These are phyloP conservation scores for Persicaria tinctoria DNA, from an alignment of 148 eudicot genomes.

Conservation along the genomic window DNA sequence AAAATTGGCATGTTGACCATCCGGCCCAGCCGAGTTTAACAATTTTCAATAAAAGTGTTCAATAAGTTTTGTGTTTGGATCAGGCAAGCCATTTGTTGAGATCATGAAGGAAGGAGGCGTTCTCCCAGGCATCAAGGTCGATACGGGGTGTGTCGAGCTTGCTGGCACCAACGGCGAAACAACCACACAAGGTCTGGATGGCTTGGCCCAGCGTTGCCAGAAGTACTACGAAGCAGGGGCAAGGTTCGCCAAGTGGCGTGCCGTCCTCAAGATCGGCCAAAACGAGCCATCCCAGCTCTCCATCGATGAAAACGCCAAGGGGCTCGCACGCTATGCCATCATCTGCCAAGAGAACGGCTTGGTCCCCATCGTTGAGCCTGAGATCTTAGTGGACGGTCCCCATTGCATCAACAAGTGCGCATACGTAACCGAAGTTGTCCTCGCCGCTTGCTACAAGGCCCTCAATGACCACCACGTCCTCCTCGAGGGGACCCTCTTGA, in stretches of 20 bases:
- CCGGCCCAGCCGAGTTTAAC: no score
- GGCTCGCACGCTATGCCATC: constrained; percentile 83
- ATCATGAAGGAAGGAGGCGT: constrained; percentile 68
- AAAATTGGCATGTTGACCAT: no score
- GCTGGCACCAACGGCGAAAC: constrained; percentile 89
- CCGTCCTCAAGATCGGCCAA: constrained; percentile 73
- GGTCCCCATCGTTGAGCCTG: constrained; percentile 94
- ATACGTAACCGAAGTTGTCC: constrained; percentile 74
- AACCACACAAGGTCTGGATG: constrained; percentile 83
- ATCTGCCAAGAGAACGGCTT: constrained; percentile 85
- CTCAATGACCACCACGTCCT: constrained; percentile 86
- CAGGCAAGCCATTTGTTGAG: constrained; percentile 86
- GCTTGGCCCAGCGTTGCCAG: constrained; percentile 52
- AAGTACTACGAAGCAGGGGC: constrained; percentile 73
- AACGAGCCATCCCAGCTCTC: constrained; percentile 72
- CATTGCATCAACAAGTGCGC: constrained; percentile 70
- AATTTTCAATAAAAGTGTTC: no score
- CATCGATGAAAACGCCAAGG: constrained; percentile 73
- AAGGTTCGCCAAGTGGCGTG: constrained; percentile 82
- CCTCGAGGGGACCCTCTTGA: constrained; percentile 78
- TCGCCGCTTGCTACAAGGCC: constrained; percentile 84
- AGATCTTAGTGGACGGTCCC: constrained; percentile 75
- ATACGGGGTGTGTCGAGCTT: constrained; percentile 79
- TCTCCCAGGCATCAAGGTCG: constrained; percentile 92
- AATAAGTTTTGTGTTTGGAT: background rate